Evolutionary conservation across 2,329 filamentous ascomycete species (phyloP).

Genomic region (Curvularia lunata): DNA sequence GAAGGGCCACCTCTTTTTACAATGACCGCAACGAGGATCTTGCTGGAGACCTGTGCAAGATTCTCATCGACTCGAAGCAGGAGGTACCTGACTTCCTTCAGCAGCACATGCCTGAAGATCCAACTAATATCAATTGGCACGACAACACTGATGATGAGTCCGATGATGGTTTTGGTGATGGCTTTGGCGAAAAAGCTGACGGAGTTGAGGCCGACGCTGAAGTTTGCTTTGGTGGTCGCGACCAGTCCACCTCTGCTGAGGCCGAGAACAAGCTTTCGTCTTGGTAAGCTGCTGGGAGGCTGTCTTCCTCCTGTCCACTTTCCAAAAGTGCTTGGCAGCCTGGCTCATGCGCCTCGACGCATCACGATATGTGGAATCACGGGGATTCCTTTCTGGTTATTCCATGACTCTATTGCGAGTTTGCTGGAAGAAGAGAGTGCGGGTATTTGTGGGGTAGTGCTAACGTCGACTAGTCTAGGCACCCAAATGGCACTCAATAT

Average conservation of each 20-base stretch:
- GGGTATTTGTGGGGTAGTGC: slow-evolving; percentile 8
- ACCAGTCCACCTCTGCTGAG: slow-evolving; percentile 23
- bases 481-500: slow-evolving; percentile 5
- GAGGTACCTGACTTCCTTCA: slow-evolving; percentile 81
- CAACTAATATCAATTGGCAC: slow-evolving; percentile 57
- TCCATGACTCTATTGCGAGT: background rate
- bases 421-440: slow-evolving; percentile 18
- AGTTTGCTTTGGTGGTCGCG: slow-evolving; percentile 16
- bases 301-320: background rate
- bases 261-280: slow-evolving; percentile 32
- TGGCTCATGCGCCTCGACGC: background rate
- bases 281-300: slow-evolving; percentile 31
- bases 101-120: slow-evolving; percentile 65
- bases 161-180: slow-evolving; percentile 30
- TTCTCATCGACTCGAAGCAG: slow-evolving; percentile 80
- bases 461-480: slow-evolving; percentile 17
- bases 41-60: slow-evolving; percentile 75
- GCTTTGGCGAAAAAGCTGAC: slow-evolving; percentile 16
- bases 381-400: slow-evolving; percentile 18
- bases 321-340: slow-evolving; percentile 4
- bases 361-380: slow-evolving; percentile 6
- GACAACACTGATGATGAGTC: slow-evolving; percentile 57
- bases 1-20: slow-evolving; percentile 88
- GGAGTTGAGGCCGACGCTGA: slow-evolving; percentile 18
- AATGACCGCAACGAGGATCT: slow-evolving; percentile 77